Evolutionary conservation across 306 rosid genomes (phyloP).

Genomic region (Castanopsis chinensis): DNA sequence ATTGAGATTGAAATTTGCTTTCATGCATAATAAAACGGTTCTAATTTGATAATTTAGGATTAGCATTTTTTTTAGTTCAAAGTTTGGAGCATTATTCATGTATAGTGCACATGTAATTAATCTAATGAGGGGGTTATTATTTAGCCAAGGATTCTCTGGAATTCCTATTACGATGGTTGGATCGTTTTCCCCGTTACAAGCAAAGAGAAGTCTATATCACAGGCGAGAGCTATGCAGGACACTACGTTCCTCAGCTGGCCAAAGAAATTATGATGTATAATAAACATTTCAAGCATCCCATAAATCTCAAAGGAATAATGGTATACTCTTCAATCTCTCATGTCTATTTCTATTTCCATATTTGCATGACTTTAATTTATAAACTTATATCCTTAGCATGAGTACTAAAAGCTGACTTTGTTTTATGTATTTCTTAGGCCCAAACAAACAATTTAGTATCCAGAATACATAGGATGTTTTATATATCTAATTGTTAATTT

Average conservation of each 20-base stretch:
- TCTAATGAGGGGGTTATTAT: conserved; percentile 4
- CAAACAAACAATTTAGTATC: too few relatives aligned
- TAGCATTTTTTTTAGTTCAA: background rate
- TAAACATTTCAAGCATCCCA: conserved; percentile 47
- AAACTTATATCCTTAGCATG: too few relatives aligned
- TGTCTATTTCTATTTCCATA: background rate
- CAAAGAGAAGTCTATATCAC: conserved; percentile 65
- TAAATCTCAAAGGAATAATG: conserved; percentile 84
- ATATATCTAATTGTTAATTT: too few relatives aligned
- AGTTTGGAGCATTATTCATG: background rate
- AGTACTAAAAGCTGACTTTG: too few relatives aligned
- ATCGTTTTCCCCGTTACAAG: conserved; percentile 79
- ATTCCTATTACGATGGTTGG: conserved; percentile 76
- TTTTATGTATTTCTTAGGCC: too few relatives aligned
- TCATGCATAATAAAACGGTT: background rate
- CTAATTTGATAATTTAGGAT: too few relatives aligned
- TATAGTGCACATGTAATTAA: background rate
- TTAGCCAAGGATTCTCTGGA: conserved; percentile 80
- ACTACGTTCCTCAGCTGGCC: conserved; percentile 93
- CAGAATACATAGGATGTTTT: too few relatives aligned
- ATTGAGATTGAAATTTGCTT: background rate
- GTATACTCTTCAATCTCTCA: conserved; percentile 27
- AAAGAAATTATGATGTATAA: conserved; percentile 61
- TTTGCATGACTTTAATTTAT: background rate
- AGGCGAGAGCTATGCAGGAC: conserved; percentile 99